phyloP scores from a whole-genome alignment of 805 yeast species.

The Kodamaea kaohsiungensis region DNA sequence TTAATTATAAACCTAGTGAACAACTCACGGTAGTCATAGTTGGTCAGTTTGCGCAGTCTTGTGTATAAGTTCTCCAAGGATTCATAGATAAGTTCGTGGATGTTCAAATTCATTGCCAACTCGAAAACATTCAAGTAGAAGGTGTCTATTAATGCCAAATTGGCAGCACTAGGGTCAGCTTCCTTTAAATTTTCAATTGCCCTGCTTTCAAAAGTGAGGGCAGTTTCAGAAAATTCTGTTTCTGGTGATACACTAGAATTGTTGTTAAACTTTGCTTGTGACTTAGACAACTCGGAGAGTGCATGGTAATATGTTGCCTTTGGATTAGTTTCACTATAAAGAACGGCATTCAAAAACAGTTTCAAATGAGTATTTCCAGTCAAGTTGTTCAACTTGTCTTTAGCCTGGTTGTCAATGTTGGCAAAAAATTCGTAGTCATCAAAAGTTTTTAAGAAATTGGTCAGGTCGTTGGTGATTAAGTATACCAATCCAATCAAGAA shows the following conservation, averaged over 20 bases:
- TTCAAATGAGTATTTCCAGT: slow-evolving; percentile 13
- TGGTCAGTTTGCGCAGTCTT: not conserved
- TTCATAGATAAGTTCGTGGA: slow-evolving; percentile 21
- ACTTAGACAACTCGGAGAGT: slow-evolving; percentile 25
- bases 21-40: slow-evolving; percentile 16
- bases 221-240: slow-evolving; percentile 12
- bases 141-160: slow-evolving; percentile 9
- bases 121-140: slow-evolving; percentile 27
- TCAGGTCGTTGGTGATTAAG: slow-evolving; percentile 30
- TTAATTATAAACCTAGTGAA: slow-evolving; percentile 28
- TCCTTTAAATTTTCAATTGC: slow-evolving; percentile 24
- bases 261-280: slow-evolving; percentile 13
- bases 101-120: slow-evolving; percentile 22
- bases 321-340: slow-evolving; percentile 11
- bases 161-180: not conserved
- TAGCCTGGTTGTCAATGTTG: not conserved
- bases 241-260: not conserved
- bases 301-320: slow-evolving; percentile 33
- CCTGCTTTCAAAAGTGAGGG: slow-evolving; percentile 27
- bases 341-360: slow-evolving; percentile 21
- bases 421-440: slow-evolving; percentile 23
- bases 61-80: slow-evolving; percentile 18
- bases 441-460: slow-evolving; percentile 23
- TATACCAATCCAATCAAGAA: slow-evolving; percentile 37
- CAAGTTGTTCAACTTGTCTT: slow-evolving; percentile 1